Evolutionary conservation across 2,329 filamentous ascomycete genomes (phyloP).

Genomic region (Diaporthe citriasiana): DNA sequence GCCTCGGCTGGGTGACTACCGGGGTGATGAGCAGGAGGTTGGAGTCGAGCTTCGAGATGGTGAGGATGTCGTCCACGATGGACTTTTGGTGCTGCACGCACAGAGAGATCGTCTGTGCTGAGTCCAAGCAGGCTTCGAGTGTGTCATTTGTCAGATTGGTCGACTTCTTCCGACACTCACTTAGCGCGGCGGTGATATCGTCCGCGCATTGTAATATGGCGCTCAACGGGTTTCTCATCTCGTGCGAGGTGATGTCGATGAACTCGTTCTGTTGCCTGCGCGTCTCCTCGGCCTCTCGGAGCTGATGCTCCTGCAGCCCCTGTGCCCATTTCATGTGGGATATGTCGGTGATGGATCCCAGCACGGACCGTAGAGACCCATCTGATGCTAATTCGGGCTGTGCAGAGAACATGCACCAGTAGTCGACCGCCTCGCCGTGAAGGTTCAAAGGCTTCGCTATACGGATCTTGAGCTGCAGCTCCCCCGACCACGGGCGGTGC

Average conservation of each 20-base stretch:
- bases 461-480: slow-evolving; percentile 58
- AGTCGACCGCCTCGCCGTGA: slow-evolving; percentile 56
- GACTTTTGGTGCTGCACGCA: slow-evolving; percentile 71
- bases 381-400: slow-evolving; percentile 52
- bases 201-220: slow-evolving; percentile 71
- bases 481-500: slow-evolving; percentile 54
- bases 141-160: slow-evolving; percentile 49
- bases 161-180: slow-evolving; percentile 46
- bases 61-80: slow-evolving; percentile 64
- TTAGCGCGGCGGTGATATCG: slow-evolving; percentile 58
- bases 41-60: slow-evolving; percentile 67
- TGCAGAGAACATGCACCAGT: slow-evolving; percentile 58
- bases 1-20: slow-evolving; percentile 64
- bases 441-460: slow-evolving; percentile 50
- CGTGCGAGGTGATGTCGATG: slow-evolving; percentile 66
- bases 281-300: slow-evolving; percentile 55
- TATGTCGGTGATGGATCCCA: slow-evolving; percentile 60
- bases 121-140: slow-evolving; percentile 64
- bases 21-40: slow-evolving; percentile 69
- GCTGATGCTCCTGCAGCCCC: slow-evolving; percentile 53
- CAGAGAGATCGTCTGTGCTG: slow-evolving; percentile 68
- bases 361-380: slow-evolving; percentile 54
- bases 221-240: slow-evolving; percentile 67
- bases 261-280: slow-evolving; percentile 68
- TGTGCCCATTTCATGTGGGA: slow-evolving; percentile 60